These are phyloP conservation scores for Mucuna pruriens DNA, from an alignment of 306 rosid genomes.

Conservation along the genomic window DNA sequence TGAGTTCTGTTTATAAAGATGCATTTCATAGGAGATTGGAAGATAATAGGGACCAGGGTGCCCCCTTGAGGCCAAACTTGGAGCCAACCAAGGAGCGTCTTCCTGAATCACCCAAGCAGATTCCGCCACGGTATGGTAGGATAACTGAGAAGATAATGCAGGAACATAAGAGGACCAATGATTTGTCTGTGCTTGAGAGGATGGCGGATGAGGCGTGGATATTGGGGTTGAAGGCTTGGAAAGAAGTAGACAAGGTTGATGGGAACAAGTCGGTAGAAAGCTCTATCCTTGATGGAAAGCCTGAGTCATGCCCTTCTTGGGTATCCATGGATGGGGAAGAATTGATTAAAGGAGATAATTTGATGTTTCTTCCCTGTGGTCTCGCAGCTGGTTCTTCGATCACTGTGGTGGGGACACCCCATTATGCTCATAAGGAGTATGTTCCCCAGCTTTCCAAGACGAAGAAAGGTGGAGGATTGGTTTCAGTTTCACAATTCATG, in stretches of 20 bases:
- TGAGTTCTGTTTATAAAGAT: slow-evolving; percentile 72
- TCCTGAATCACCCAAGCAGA: slow-evolving; percentile 49
- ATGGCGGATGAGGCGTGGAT: slow-evolving; percentile 97
- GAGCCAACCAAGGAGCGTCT: slow-evolving; percentile 63
- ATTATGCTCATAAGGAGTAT: slow-evolving; percentile 76
- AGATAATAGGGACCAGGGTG: slow-evolving; percentile 63
- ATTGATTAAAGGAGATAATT: slow-evolving; percentile 63
- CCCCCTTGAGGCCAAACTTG: slow-evolving; percentile 63
- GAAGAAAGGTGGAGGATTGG: slow-evolving; percentile 53
- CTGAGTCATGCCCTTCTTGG: slow-evolving; percentile 91
- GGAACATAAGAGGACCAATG: slow-evolving; percentile 55
- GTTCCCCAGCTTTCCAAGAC: slow-evolving; percentile 73
- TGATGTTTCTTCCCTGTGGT: slow-evolving; percentile 97
- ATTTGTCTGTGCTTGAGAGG: slow-evolving; percentile 70
- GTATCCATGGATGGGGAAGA: slow-evolving; percentile 70
- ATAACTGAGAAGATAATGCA: slow-evolving; percentile 67
- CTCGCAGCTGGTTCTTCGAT: slow-evolving; percentile 97
- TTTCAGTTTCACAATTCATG: slow-evolving; percentile 85
- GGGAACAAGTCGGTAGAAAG: slow-evolving; percentile 52
- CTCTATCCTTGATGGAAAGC: slow-evolving; percentile 61
- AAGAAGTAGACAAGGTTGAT: slow-evolving; percentile 57
- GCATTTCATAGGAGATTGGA: slow-evolving; percentile 78
- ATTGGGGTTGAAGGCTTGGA: slow-evolving; percentile 61
- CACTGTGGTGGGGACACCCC: slow-evolving; percentile 87
- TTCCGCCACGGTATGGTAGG: slow-evolving; percentile 68